A percentile compares a stretch with the other conserved stretches of the same genome.
Conservation (phyloP, 495 filamentous ascomycete genomes). For the Aspergillus ostianus region DNA sequence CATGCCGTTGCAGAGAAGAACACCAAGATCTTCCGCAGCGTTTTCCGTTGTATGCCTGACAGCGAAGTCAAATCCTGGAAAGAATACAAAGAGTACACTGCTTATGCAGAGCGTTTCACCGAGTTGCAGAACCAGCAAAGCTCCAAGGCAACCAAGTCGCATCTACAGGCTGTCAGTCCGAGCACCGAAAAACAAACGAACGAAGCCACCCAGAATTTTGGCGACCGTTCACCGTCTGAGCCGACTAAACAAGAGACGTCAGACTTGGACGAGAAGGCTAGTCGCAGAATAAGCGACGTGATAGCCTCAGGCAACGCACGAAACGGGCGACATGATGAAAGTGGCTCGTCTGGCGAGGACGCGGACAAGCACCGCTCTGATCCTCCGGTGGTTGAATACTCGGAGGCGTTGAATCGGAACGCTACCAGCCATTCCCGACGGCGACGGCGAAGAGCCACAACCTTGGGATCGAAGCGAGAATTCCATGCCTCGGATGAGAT, state of each 20-base stretch:
- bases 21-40: constrained; percentile 84
- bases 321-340: constrained; percentile 26
- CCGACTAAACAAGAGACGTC: constrained; percentile 28
- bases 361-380: constrained; percentile 34
- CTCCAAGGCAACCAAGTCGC: constrained; percentile 33
- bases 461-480: constrained; percentile 68
- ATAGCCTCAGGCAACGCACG: constrained; percentile 16
- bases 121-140: constrained; percentile 59
- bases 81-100: constrained; percentile 84
- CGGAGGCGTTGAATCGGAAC: constrained; percentile 49
- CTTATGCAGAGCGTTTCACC: constrained; percentile 76
- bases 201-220: constrained; percentile 11
- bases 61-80: constrained; percentile 91
- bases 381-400: constrained; percentile 44
- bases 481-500: constrained; percentile 72
- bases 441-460: constrained; percentile 70
- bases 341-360: constrained; percentile 26
- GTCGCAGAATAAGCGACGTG: constrained; percentile 31
- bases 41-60: constrained; percentile 97
- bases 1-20: constrained; percentile 88
- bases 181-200: constrained; percentile 22
- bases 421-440: constrained; percentile 41
- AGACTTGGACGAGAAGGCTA: constrained; percentile 45
- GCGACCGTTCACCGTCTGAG: constrained; percentile 26
- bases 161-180: constrained; percentile 18